These are phyloP conservation scores for Aegilops bicornis DNA, from an alignment of 176 grass and related monocot genomes.

Conservation along the genomic window DNA sequence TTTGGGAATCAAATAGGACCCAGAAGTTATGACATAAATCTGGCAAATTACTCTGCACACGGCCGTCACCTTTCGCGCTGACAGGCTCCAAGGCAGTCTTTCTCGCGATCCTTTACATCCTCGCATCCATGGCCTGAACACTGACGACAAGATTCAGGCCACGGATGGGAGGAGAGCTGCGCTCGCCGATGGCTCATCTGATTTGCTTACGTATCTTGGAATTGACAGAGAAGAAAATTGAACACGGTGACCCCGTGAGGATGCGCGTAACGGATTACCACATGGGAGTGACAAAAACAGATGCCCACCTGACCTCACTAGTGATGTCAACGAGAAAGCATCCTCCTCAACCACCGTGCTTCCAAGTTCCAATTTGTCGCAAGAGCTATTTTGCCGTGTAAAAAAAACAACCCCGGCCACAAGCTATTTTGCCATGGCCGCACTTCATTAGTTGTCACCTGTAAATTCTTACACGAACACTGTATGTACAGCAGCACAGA, in stretches of 20 bases:
- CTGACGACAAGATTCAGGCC: background rate
- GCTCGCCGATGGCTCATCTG: no score
- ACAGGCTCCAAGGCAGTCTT: background rate
- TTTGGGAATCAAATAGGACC: background rate
- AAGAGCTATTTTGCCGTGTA: background rate
- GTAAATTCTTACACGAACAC: background rate
- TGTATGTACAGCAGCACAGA: background rate
- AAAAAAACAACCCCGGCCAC: background rate
- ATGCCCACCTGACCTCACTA: conserved; percentile 8
- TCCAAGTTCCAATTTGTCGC: background rate
- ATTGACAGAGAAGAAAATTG: background rate
- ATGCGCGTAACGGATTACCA: background rate
- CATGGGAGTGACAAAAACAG: background rate
- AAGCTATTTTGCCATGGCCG: background rate
- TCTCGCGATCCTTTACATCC: background rate
- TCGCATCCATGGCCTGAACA: background rate
- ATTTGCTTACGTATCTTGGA: background rate
- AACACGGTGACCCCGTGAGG: background rate
- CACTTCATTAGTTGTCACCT: background rate
- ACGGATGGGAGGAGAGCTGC: no score
- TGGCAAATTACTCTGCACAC: background rate
- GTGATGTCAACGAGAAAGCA: conserved; percentile 26
- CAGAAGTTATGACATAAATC: background rate
- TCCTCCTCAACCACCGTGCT: background rate
- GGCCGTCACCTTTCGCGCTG: background rate